Evolutionary conservation across 495 filamentous ascomycete genomes (phyloP).

Genomic region (Hypomontagnella monticulosa): DNA sequence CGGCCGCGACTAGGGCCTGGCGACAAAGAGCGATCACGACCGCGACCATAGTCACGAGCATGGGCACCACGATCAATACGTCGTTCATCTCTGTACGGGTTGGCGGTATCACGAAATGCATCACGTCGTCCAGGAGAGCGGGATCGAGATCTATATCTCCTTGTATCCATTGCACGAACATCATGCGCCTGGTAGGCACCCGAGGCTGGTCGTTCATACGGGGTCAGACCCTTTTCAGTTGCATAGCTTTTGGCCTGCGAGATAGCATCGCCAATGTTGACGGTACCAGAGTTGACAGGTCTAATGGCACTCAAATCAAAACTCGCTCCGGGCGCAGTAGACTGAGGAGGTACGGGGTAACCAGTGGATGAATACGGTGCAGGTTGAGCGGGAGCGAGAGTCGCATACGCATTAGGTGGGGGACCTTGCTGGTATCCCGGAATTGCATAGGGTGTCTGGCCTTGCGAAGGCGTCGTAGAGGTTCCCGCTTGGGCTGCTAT

Average conservation of each 20-base stretch:
- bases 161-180: slow-evolving; percentile 50
- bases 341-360: slow-evolving; percentile 73
- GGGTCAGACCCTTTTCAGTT: slow-evolving; percentile 71
- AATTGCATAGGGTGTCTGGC: slow-evolving; percentile 49
- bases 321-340: slow-evolving; percentile 68
- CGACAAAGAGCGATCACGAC: slow-evolving; percentile 72
- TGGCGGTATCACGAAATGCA: slow-evolving; percentile 73
- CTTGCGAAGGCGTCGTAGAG: slow-evolving; percentile 45
- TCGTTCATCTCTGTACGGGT: slow-evolving; percentile 81
- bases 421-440: slow-evolving; percentile 54
- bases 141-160: slow-evolving; percentile 70
- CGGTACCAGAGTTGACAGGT: slow-evolving; percentile 75
- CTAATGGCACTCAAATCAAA: slow-evolving; percentile 80
- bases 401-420: slow-evolving; percentile 37
- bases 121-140: slow-evolving; percentile 75
- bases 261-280: slow-evolving; percentile 77
- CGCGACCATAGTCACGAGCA: slow-evolving; percentile 66
- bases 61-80: slow-evolving; percentile 66
- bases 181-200: slow-evolving; percentile 52
- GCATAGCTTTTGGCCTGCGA: slow-evolving; percentile 77
- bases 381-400: slow-evolving; percentile 50
- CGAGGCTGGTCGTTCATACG: slow-evolving; percentile 58
- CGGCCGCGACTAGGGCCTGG: slow-evolving; percentile 60
- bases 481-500: slow-evolving; percentile 22
- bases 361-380: slow-evolving; percentile 50